Conservation (phyloP, 164 flowering plant genomes). For the Dillenia turbinata region DNA sequence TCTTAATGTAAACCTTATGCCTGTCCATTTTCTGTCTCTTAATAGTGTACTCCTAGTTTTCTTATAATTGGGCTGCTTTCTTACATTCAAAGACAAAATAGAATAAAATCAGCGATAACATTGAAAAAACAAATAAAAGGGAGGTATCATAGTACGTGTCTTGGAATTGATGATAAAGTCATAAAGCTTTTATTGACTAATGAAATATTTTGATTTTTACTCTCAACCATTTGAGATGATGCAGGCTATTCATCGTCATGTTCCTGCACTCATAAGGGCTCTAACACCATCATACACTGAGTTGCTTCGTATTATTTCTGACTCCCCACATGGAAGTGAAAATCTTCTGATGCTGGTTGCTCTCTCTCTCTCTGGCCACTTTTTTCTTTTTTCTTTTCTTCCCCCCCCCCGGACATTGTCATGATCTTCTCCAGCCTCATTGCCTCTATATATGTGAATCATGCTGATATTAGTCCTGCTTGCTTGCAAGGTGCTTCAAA, state of each 20-base stretch:
- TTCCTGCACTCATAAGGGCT: slow-evolving; percentile 72
- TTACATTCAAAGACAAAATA: too few species aligned
- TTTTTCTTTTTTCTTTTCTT: neutral
- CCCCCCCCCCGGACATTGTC: too few species aligned
- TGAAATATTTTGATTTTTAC: too few species aligned
- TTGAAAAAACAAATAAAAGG: too few species aligned
- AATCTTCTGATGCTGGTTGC: slow-evolving; percentile 77
- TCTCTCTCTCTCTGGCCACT: neutral
- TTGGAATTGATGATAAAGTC: too few species aligned
- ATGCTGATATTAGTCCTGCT: slow-evolving; percentile 13
- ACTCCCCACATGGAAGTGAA: slow-evolving; percentile 97
- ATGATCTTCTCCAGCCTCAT: neutral
- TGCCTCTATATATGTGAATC: slow-evolving; percentile 5
- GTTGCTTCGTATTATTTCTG: slow-evolving; percentile 72
- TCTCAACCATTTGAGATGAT: slow-evolving; percentile 10
- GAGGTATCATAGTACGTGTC: too few species aligned
- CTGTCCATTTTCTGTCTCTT: too few species aligned
- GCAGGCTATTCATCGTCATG: slow-evolving; percentile 93
- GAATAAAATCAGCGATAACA: too few species aligned
- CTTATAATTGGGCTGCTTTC: too few species aligned
- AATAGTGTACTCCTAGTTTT: too few species aligned
- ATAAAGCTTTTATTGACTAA: too few species aligned
- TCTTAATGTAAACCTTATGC: too few species aligned
- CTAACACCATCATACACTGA: slow-evolving; percentile 77
- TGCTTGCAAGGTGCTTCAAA: slow-evolving; percentile 66